Evolutionary conservation across 306 rosid species (phyloP).

Genomic region (Mucuna pruriens): DNA sequence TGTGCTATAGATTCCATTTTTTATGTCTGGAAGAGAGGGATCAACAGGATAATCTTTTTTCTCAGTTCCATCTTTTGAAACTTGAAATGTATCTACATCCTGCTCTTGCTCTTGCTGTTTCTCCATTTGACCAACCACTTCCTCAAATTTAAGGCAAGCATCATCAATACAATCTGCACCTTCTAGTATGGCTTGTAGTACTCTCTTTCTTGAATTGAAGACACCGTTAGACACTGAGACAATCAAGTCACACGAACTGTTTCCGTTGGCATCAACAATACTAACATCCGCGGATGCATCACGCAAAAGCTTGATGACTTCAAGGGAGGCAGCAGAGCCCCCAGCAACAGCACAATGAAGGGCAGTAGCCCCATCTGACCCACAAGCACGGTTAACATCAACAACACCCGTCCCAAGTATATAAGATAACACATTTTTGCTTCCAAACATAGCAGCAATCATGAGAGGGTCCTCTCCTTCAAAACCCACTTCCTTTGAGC

Average conservation of each 20-base stretch:
- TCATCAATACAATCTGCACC: slow-evolving; percentile 45
- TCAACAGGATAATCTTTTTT: slow-evolving; percentile 77
- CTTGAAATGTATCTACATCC: slow-evolving; percentile 40
- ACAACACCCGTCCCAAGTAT: slow-evolving; percentile 57
- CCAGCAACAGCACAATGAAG: slow-evolving; percentile 89
- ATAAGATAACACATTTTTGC: slow-evolving; percentile 63
- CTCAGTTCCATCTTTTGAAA: slow-evolving; percentile 56
- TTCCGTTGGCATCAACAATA: slow-evolving; percentile 64
- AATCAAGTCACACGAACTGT: slow-evolving; percentile 59
- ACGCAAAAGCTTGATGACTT: slow-evolving; percentile 70
- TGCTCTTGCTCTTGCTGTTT: slow-evolving; percentile 37
- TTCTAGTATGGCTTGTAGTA: slow-evolving; percentile 51
- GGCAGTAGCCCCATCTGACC: slow-evolving; percentile 74
- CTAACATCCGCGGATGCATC: slow-evolving; percentile 64
- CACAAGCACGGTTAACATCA: slow-evolving; percentile 66
- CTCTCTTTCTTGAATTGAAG: slow-evolving; percentile 53
- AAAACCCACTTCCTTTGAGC: slow-evolving; percentile 63
- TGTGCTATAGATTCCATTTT: slow-evolving; percentile 76
- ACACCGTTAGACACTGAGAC: slow-evolving; percentile 21
- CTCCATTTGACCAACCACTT: slow-evolving; percentile 36
- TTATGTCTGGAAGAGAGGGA: slow-evolving; percentile 87
- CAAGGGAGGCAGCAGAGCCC: slow-evolving; percentile 59
- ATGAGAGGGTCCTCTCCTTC: slow-evolving; percentile 85
- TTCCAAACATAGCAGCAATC: slow-evolving; percentile 88
- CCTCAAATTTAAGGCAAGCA: slow-evolving; percentile 37